Percentiles rank a stretch among this genome's conserved stretches.
These are phyloP conservation scores for Plectosphaerella cucumerina DNA, from an alignment of 2,329 filamentous ascomycete genomes.

Conservation along the genomic window DNA sequence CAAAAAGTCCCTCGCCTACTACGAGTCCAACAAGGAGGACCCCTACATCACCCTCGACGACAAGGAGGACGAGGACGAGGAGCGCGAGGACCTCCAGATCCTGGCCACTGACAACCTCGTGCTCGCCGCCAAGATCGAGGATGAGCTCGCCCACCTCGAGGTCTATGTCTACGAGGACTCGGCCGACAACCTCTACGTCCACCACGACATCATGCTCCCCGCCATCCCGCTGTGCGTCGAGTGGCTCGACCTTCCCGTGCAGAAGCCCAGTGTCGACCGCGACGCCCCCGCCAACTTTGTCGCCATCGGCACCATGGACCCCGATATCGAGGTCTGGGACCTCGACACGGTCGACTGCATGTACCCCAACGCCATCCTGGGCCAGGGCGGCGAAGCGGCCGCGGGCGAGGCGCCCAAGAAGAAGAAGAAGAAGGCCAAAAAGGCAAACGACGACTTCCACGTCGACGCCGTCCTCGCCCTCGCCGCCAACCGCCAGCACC, in stretches of 20 bases:
- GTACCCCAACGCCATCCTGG: conserved; percentile 95
- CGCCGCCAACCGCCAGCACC: conserved; percentile 87
- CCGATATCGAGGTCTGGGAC: conserved; percentile 98
- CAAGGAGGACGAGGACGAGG: conserved; percentile 67
- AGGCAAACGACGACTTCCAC: conserved; percentile 87
- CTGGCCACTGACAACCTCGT: conserved; percentile 89
- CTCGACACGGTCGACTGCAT: conserved; percentile 94
- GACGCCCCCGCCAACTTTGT: conserved; percentile 82
- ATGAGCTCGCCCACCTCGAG: conserved; percentile 93
- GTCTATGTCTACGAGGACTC: conserved; percentile 97
- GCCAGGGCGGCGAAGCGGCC: conserved; percentile 59
- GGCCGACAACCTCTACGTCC: conserved; percentile 94
- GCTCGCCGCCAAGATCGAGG: conserved; percentile 88
- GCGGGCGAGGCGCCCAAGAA: conserved; percentile 69
- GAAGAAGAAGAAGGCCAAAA: conserved; percentile 86
- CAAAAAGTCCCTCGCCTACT: conserved; percentile 87
- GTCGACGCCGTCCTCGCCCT: conserved; percentile 90
- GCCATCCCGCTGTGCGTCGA: conserved; percentile 93
- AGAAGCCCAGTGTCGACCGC: conserved; percentile 58
- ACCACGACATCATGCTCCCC: conserved; percentile 99
- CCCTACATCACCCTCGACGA: conserved; percentile 90
- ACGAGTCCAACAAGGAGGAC: conserved; percentile 90
- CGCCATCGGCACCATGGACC: conserved; percentile 94
- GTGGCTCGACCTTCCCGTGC: conserved; percentile 91
- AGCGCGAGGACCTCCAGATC: conserved; percentile 90